Evolutionary conservation across 768 basidiomycete species (phyloP).

Genomic region (Kondoa subrosea): DNA sequence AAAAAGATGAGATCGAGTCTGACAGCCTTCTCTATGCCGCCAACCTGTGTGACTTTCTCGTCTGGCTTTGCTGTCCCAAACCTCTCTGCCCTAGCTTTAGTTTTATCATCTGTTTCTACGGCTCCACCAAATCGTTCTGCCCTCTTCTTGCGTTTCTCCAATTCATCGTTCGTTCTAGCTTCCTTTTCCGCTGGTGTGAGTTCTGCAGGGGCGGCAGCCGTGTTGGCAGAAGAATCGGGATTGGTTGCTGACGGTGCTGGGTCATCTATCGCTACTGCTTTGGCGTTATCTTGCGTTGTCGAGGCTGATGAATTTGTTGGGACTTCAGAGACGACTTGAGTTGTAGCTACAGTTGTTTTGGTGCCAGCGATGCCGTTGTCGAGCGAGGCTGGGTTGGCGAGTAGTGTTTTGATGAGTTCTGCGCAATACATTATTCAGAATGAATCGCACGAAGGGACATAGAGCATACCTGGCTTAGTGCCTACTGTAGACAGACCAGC

Average conservation of each 20-base stretch:
- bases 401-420: slow-evolving; percentile 1
- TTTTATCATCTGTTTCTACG: neutral
- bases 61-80: neutral
- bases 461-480: neutral
- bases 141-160: slow-evolving; percentile 7
- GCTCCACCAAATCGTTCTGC: neutral
- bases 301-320: neutral
- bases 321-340: neutral
- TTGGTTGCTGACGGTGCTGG: neutral
- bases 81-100: neutral
- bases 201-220: neutral
- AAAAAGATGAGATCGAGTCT: neutral
- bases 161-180: neutral
- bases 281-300: neutral
- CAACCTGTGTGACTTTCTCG: neutral
- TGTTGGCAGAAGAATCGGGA: neutral
- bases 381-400: slow-evolving; percentile 1
- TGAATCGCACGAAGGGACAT: neutral
- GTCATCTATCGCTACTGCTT: neutral
- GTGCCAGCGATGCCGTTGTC: neutral
- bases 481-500: neutral
- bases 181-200: slow-evolving; percentile 5
- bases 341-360: neutral
- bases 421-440: neutral
- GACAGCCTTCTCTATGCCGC: neutral